These are phyloP conservation scores for Combretum micranthum DNA, from an alignment of 345 rosid species.

Conservation along the genomic window DNA sequence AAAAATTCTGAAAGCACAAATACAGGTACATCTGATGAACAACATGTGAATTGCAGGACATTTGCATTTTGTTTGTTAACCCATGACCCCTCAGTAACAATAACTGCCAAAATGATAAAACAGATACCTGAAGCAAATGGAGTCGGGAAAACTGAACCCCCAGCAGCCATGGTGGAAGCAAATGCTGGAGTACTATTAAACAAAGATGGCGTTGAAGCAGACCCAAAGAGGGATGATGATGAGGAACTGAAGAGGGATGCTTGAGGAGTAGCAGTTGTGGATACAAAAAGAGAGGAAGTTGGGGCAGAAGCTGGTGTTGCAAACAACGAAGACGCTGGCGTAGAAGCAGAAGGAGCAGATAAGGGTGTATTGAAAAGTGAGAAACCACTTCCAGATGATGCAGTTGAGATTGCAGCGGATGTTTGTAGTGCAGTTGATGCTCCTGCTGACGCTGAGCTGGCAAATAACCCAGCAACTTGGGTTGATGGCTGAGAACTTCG, in stretches of 20 bases:
- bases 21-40: no score
- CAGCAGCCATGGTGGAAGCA: constrained; percentile 38
- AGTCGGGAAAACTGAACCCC: constrained; percentile 49
- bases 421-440: constrained; percentile 39
- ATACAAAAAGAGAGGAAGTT: constrained; percentile 50
- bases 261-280: constrained; percentile 34
- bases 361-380: constrained; percentile 65
- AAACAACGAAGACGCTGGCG: constrained; percentile 48
- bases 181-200: constrained; percentile 46
- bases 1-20: no score
- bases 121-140: constrained; percentile 56
- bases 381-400: constrained; percentile 62
- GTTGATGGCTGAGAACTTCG: constrained; percentile 62
- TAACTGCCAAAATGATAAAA: background rate
- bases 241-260: constrained; percentile 30
- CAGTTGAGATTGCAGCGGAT: constrained; percentile 33
- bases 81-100: background rate
- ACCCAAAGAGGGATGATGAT: constrained; percentile 38
- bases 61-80: background rate
- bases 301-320: constrained; percentile 68
- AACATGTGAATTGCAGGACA: no score
- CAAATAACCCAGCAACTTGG: constrained; percentile 55
- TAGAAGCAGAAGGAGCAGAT: constrained; percentile 39
- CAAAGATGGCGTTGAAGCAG: constrained; percentile 58
- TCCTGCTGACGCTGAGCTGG: constrained; percentile 44